Evolutionary conservation across 192 early-diverging fungal genomes (phyloP), one percentile per base, ranked within the genome.

Genomic region (Podila epigama): DNA sequence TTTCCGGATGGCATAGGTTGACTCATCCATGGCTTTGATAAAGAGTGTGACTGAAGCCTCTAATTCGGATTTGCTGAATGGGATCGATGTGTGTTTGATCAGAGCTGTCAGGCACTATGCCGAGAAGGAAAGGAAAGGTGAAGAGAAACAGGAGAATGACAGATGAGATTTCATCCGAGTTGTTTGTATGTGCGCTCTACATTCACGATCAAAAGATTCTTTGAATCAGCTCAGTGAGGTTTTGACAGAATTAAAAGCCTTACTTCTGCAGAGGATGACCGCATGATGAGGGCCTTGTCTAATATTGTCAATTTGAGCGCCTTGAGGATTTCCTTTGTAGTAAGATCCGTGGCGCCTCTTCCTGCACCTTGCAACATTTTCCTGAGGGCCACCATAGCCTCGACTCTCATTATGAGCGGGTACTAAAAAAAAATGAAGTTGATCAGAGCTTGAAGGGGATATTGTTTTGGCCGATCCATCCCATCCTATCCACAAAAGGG

Each of bases 281-380:
- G 72, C 52, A 93, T 88, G 6, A 92, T 82, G 5, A 88, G 81
- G 5, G 91, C 84, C 60, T 95, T 93, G 68, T 96, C 94, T 3
- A 72, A 51, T 42, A 96, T 60, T 9, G 90, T 90, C 15, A 80
- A 18, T 29, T 89, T 88, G 8, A 92, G 83, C 0, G 75, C 55
- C 68, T 93, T 93, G 31, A 88, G 64, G 3, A 93, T 70, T 29
- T 98, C 97, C 66, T 91, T 93, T 27, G 84, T 78, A 32, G 86
- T 88, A 10, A 80, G 48, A 27, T 97, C 97, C 5, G 69, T 80
- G 13, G 88, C 84, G 10, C 89, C 91, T 51, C 89, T 90, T 22
- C 93, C 90, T 13, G 93, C 90, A 15, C 94, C 94, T 51, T 83
- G 85, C 6, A 98, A 61, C 60, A 91, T 66, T 32, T 84, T 79